Evolutionary conservation across 805 yeast genomes (phyloP).

Genomic region (Groenewaldozyma tartarivorans): DNA sequence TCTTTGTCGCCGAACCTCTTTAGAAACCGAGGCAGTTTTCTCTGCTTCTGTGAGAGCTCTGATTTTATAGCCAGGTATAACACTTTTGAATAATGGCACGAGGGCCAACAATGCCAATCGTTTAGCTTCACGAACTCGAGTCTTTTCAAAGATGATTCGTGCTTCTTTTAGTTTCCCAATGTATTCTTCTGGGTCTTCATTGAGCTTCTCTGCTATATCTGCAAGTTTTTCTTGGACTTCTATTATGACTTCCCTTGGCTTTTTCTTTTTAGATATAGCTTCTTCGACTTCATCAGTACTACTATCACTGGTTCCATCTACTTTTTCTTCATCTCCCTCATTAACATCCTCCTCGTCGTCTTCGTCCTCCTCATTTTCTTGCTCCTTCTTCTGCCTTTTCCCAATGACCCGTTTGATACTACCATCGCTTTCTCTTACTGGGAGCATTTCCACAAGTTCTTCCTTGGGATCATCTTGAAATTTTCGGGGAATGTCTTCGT

Average conservation of each 20-base stretch:
- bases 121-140: constrained; percentile 44
- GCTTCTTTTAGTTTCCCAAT: constrained; percentile 51
- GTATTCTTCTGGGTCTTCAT: constrained; percentile 87
- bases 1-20: constrained; percentile 70
- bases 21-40: constrained; percentile 69
- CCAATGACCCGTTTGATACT: constrained; percentile 54
- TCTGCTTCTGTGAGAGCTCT: constrained; percentile 77
- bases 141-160: constrained; percentile 24
- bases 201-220: constrained; percentile 60
- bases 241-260: constrained; percentile 38
- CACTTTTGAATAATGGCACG: constrained; percentile 72
- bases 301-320: constrained; percentile 24
- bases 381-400: constrained; percentile 23
- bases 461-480: constrained; percentile 29
- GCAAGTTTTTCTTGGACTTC: constrained; percentile 79
- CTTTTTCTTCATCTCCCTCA: constrained; percentile 24
- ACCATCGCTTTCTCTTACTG: constrained; percentile 69
- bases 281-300: constrained; percentile 21
- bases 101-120: constrained; percentile 67
- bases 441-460: constrained; percentile 57
- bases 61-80: constrained; percentile 82
- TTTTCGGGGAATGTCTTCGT: constrained; percentile 63
- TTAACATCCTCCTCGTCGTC: constrained; percentile 22
- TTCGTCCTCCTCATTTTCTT: constrained; percentile 20
- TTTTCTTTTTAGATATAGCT: constrained; percentile 28